Evolutionary conservation across 345 rosid genomes (phyloP), one percentile per base, ranked within the genome.

Genomic region (Draba incana): DNA sequence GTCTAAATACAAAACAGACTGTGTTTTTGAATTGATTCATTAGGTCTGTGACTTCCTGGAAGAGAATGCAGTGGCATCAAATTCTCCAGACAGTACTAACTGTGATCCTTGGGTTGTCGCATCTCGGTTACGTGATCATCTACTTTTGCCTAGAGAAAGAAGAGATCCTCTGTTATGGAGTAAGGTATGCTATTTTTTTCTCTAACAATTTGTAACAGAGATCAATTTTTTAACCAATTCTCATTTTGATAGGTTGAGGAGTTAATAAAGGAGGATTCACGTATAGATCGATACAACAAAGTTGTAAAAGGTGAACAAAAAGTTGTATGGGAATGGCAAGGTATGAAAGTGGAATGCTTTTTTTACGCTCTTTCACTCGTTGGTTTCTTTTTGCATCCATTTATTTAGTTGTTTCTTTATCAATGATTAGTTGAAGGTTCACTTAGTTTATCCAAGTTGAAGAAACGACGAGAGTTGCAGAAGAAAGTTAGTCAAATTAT

Each of bases 271-370:
- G 98, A 90, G 77, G 98, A 92, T 77, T 86, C 98, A 53, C 89
- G 97, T 68, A 83, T 88, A 57, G 96, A 93, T 79, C 86, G 65
- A 46, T 87, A 87, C 65, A 94, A 90, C 7, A 88, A 87, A 79
- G 55, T 93, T 27, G 80, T 93, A 59, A 93, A 84, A 78, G 97
- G 97, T 62, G 96, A 93, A 79, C 84, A 92, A 44, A 93, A 82
- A 74, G 97, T 86, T 52, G 97, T 90, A 51, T 93, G 96, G 97
- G 97, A 93, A 76, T 90, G 97, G 98, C 97, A 93, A 85, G 97
- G 98, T 90, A 79, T 41, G 69, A 57, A 8, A 13, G 23, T 30
- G 8, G 6, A 57, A 46, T 39, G 25, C 6, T 62, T 20, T 57
- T 15, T 74, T 54, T 20, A 25, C 23, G 30, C 27, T 12, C 62